A percentile compares a stretch with the other conserved stretches of the same genome.
Conservation (phyloP, 306 rosid species). For the Glycine soja region DNA sequence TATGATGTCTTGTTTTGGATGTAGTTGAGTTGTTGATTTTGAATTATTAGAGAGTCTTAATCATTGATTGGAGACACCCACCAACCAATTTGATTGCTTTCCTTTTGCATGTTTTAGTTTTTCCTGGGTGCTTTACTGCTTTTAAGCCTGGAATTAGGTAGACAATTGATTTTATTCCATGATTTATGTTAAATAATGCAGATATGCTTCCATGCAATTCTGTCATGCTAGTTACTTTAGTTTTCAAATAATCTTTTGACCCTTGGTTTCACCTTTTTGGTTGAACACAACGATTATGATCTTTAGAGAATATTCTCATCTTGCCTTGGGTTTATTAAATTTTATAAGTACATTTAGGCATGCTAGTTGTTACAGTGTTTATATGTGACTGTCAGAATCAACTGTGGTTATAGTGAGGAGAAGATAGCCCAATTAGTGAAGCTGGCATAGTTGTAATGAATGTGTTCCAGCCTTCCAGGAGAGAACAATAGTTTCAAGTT, state of each 20-base stretch:
- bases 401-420: slow-evolving; percentile 16
- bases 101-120: slow-evolving; percentile 39
- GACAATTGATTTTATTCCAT: slow-evolving; percentile 30
- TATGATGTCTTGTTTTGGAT: slow-evolving; percentile 38
- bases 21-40: slow-evolving; percentile 44
- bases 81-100: slow-evolving; percentile 43
- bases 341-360: slow-evolving; percentile 14
- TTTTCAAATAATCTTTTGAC: slow-evolving; percentile 15
- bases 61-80: slow-evolving; percentile 43
- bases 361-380: slow-evolving; percentile 32
- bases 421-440: slow-evolving; percentile 4
- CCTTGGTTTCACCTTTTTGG: slow-evolving; percentile 40
- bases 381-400: slow-evolving; percentile 2
- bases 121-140: slow-evolving; percentile 35
- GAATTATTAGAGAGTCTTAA: slow-evolving; percentile 40
- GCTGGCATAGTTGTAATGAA: slow-evolving; percentile 4
- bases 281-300: slow-evolving; percentile 18
- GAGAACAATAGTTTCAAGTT: background rate
- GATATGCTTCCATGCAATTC: slow-evolving; percentile 34
- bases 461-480: background rate
- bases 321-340: slow-evolving; percentile 19
- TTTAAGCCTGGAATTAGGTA: slow-evolving; percentile 41
- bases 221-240: slow-evolving; percentile 18
- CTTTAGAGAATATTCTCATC: slow-evolving; percentile 36
- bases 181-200: slow-evolving; percentile 43